Evolutionary conservation across 106 monocot genomes (phyloP).

Genomic region (Platanthera zijinensis): DNA sequence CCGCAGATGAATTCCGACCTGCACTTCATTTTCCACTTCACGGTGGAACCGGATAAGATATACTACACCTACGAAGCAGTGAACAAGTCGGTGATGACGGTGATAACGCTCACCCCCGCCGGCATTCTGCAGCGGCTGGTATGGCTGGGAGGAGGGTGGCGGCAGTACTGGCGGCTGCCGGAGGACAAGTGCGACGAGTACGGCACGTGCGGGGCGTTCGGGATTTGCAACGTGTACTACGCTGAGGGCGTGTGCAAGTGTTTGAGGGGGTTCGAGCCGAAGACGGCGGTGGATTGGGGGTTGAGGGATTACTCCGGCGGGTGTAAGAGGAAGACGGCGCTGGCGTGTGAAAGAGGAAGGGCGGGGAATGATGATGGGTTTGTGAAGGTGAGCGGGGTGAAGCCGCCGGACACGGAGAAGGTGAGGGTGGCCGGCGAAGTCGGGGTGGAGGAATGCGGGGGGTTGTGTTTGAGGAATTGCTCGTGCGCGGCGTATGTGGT

Average conservation of each 20-base stretch:
- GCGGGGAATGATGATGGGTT: neutral
- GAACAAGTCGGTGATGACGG: neutral
- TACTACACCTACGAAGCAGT: slow-evolving; percentile 4
- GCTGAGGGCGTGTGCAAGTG: slow-evolving; percentile 21
- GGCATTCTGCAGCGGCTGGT: slow-evolving; percentile 2
- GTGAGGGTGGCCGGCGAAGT: slow-evolving; percentile 1
- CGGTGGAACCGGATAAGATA: neutral
- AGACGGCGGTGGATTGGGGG: neutral
- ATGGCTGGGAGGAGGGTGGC: slow-evolving; percentile 4
- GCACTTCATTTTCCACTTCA: slow-evolving; percentile 2
- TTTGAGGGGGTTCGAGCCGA: slow-evolving; percentile 32
- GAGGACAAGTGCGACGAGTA: slow-evolving; percentile 7
- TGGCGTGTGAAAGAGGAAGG: neutral
- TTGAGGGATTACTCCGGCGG: slow-evolving; percentile 2
- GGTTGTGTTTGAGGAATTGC: slow-evolving; percentile 3
- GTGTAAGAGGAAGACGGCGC: neutral
- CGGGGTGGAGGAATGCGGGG: neutral
- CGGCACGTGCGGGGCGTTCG: slow-evolving; percentile 9
- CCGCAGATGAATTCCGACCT: slow-evolving; percentile 1
- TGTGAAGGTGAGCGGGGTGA: slow-evolving; percentile 3
- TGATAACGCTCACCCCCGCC: neutral
- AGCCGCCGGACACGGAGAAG: slow-evolving; percentile 14
- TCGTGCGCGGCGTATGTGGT: slow-evolving; percentile 7
- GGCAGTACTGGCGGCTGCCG: slow-evolving; percentile 4
- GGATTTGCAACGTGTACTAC: slow-evolving; percentile 2